These are phyloP conservation scores for Asterella californica DNA, from an alignment of 225 moss, liverwort and hornwort genomes.

Conservation along the genomic window DNA sequence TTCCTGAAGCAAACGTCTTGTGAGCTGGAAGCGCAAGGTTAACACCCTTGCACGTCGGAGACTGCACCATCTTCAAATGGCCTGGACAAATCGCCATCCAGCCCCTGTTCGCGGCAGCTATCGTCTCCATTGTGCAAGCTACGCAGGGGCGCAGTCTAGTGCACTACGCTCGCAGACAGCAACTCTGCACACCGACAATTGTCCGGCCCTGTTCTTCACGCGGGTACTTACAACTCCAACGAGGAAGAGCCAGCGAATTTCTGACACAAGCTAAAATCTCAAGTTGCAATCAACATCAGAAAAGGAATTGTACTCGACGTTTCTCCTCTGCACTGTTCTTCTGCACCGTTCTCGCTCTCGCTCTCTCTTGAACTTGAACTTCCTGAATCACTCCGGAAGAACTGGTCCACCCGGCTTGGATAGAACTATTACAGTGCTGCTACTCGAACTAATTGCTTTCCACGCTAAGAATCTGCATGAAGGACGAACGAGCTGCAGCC, in stretches of 20 bases:
- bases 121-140: conserved; percentile 29
- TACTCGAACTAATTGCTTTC: too few relatives aligned
- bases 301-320: background rate
- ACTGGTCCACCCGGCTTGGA: background rate
- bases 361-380: background rate
- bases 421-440: background rate
- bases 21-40: background rate
- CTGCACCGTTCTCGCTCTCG: background rate
- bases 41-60: background rate
- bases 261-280: background rate
- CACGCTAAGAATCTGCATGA: too few relatives aligned
- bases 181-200: background rate
- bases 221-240: too few relatives aligned
- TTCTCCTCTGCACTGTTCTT: background rate
- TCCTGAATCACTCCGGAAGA: too few relatives aligned
- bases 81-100: conserved; percentile 1
- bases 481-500: too few relatives aligned
- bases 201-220: background rate
- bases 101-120: conserved; percentile 15
- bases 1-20: background rate
- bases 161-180: background rate
- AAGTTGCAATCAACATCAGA: background rate
- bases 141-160: background rate
- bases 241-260: too few relatives aligned
- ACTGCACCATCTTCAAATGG: background rate